These are phyloP conservation scores for Curvularia verruculosa DNA, from an alignment of 2,329 filamentous ascomycete genomes.

Conservation along the genomic window DNA sequence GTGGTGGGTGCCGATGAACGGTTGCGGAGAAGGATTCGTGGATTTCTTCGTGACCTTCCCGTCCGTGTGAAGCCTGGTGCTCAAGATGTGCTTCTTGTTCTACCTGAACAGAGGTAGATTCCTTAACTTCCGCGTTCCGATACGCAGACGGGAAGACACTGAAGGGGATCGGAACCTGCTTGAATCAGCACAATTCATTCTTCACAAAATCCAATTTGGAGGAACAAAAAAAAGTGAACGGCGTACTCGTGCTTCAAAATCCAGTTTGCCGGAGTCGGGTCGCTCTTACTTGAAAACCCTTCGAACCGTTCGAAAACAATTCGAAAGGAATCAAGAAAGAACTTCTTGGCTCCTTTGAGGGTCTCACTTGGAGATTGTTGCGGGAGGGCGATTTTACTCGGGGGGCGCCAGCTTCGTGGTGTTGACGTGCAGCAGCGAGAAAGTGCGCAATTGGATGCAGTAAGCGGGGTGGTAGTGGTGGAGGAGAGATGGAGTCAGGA, in stretches of 20 bases:
- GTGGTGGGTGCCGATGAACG: conserved; percentile 50
- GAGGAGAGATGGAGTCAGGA: conserved; percentile 43
- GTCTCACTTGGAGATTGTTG: conserved; percentile 36
- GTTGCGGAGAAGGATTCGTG: conserved; percentile 57
- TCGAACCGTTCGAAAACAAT: conserved; percentile 58
- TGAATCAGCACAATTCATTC: conserved; percentile 22
- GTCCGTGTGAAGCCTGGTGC: conserved; percentile 79
- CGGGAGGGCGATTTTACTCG: conserved; percentile 25
- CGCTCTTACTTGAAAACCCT: conserved; percentile 74
- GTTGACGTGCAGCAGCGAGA: conserved; percentile 37
- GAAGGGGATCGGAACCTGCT: conserved; percentile 79
- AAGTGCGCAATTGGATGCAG: conserved; percentile 48
- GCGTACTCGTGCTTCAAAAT: conserved; percentile 97
- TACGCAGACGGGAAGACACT: conserved; percentile 99
- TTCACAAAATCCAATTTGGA: too few species aligned
- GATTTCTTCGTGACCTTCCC: conserved; percentile 93
- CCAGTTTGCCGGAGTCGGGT: conserved; percentile 91
- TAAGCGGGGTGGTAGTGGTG: conserved; percentile 42
- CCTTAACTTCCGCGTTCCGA: conserved; percentile 64
- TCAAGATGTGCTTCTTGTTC: conserved; percentile 85
- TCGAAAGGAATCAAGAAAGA: conserved; percentile 72
- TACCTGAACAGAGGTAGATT: conserved; percentile 76
- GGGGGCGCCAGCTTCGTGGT: conserved; percentile 42
- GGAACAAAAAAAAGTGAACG: too few species aligned
- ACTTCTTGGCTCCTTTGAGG: conserved; percentile 54